phyloP scores from a whole-genome alignment of 306 rosid genomes.

The Medicago arabica region DNA sequence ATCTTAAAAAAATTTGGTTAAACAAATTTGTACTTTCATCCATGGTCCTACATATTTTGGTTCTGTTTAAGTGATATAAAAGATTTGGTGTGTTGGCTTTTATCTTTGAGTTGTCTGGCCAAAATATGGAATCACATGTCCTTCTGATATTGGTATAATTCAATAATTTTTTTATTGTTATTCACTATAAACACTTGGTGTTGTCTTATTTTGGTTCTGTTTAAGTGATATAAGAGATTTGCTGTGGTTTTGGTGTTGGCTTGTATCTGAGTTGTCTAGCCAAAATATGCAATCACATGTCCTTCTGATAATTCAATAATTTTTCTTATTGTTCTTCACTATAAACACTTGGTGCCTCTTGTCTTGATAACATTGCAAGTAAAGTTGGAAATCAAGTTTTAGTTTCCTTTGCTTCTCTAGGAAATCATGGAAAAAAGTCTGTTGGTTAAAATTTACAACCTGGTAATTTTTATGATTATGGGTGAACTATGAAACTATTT shows the following conservation, averaged over 20 bases:
- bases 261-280: too few species aligned
- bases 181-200: too few species aligned
- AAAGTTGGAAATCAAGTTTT: background rate
- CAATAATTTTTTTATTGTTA: too few species aligned
- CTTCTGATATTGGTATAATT: background rate
- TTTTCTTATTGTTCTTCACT: slow-evolving; percentile 28
- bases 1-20: background rate
- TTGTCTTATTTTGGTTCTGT: too few species aligned
- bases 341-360: slow-evolving; percentile 7
- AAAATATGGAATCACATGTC: slow-evolving; percentile 4
- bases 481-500: slow-evolving; percentile 17
- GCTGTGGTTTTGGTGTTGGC: too few species aligned
- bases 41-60: slow-evolving; percentile 6
- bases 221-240: too few species aligned
- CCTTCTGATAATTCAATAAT: too few species aligned
- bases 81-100: background rate
- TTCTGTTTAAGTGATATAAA: slow-evolving; percentile 3
- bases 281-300: too few species aligned
- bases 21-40: background rate
- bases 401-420: slow-evolving; percentile 21
- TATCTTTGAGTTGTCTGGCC: slow-evolving; percentile 32
- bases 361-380: slow-evolving; percentile 25
- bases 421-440: slow-evolving; percentile 4
- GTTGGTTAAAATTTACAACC: too few species aligned
- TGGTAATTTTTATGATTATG: too few species aligned